Evolutionary conservation across 2,329 filamentous ascomycete genomes (phyloP).

Genomic region (Fusarium sp.): DNA sequence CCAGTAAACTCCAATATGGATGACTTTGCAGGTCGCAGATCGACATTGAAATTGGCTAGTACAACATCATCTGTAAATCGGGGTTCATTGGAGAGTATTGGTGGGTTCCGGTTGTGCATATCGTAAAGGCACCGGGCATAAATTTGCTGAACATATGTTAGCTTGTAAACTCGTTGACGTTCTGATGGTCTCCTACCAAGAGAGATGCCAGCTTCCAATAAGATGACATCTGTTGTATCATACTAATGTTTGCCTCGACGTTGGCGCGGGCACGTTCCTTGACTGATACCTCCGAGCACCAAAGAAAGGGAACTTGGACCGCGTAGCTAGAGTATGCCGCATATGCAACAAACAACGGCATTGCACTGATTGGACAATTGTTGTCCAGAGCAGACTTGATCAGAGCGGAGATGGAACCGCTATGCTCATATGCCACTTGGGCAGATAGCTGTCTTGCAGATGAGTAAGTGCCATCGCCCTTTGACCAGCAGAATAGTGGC

Average conservation of each 20-base stretch:
- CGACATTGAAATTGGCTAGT: fast-evolving
- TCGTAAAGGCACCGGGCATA: conserved; percentile 1
- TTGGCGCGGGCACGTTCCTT: not conserved
- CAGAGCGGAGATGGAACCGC: fast-evolving
- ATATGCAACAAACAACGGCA: conserved; percentile 13
- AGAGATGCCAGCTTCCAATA: conserved; percentile 12
- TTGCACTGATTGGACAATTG: fast-evolving
- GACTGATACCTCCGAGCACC: not conserved
- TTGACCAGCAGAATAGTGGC: conserved; percentile 15
- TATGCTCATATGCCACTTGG: not conserved
- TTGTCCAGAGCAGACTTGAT: fast-evolving
- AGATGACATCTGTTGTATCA: not conserved
- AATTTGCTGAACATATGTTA: too few relatives aligned
- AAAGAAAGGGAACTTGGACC: not conserved
- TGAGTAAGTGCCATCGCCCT: not conserved
- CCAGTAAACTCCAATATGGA: conserved; percentile 1
- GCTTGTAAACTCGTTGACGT: too few relatives aligned
- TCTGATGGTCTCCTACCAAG: not conserved
- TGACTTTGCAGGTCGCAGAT: not conserved
- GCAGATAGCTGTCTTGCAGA: conserved; percentile 1
- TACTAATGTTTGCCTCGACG: not conserved
- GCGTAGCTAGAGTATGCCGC: conserved; percentile 5
- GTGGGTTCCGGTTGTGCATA: not conserved
- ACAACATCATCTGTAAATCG: not conserved
- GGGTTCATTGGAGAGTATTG: fast-evolving